phyloP scores from a whole-genome alignment of 352 stramenopile species.

The Globisporangium solare region DNA sequence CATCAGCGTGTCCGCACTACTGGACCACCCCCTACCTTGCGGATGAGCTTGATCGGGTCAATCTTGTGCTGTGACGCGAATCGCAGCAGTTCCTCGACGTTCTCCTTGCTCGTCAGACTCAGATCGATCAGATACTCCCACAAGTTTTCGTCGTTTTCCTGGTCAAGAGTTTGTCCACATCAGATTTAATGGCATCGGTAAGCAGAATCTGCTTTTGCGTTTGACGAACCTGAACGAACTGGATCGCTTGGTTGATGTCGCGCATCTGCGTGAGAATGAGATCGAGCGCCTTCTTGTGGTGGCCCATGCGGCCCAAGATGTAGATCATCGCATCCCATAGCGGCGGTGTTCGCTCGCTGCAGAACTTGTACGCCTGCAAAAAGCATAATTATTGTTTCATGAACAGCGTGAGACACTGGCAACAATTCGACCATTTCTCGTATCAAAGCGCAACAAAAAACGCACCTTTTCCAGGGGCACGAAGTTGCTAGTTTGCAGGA shows the following conservation, averaged over 20 bases:
- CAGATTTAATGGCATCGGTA: neutral
- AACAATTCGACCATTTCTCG: too few relatives aligned
- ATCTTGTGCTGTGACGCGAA: conserved; percentile 81
- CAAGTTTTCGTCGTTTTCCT: conserved; percentile 64
- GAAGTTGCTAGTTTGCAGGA: conserved; percentile 79
- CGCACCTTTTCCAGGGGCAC: conserved; percentile 77
- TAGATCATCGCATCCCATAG: conserved; percentile 87
- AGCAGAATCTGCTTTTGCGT: too few relatives aligned
- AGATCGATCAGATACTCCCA: conserved; percentile 86
- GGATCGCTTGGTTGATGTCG: conserved; percentile 80
- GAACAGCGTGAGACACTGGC: too few relatives aligned
- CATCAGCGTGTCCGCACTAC: neutral
- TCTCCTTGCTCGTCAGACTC: conserved; percentile 69
- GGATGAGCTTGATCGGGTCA: conserved; percentile 80
- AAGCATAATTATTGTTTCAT: conserved; percentile 1
- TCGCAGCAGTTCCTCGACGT: conserved; percentile 66
- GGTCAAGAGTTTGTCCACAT: too few relatives aligned
- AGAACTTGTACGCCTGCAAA: conserved; percentile 69
- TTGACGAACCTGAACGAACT: conserved; percentile 57
- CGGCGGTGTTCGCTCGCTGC: conserved; percentile 59
- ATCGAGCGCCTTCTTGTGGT: conserved; percentile 82
- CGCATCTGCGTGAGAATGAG: conserved; percentile 76
- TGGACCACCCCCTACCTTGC: conserved; percentile 42
- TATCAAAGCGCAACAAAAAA: neutral
- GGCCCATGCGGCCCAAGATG: conserved; percentile 79